phyloP scores from a whole-genome alignment of 345 rosid species.

The Populus ilicifolia region DNA sequence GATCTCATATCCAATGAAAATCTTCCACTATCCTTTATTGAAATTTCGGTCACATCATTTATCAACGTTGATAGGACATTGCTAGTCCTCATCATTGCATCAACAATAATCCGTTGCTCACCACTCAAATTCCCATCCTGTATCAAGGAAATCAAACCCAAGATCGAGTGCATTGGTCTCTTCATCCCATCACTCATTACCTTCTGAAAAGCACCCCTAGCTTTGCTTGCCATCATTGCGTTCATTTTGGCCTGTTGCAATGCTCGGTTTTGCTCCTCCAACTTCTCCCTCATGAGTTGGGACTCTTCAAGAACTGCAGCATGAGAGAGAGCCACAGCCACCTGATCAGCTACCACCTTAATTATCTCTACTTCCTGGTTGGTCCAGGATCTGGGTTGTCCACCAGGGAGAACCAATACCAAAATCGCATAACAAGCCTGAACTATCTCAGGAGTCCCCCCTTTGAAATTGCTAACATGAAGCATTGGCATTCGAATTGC shows the following conservation, averaged over 20 bases:
- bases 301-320: conserved; percentile 97
- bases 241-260: conserved; percentile 62
- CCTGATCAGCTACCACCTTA: conserved; percentile 95
- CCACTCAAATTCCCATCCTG: conserved; percentile 53
- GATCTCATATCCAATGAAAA: conserved; percentile 56
- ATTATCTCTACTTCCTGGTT: conserved; percentile 80
- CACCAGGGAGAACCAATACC: conserved; percentile 77
- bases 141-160: conserved; percentile 74
- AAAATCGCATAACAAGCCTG: conserved; percentile 72
- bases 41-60: conserved; percentile 78
- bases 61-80: conserved; percentile 72
- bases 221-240: conserved; percentile 86
- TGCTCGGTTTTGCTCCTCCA: conserved; percentile 80
- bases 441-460: conserved; percentile 77
- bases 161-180: conserved; percentile 82
- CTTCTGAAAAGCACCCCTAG: conserved; percentile 74
- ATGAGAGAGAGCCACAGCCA: conserved; percentile 93
- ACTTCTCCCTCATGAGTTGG: conserved; percentile 83
- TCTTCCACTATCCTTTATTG: conserved; percentile 58
- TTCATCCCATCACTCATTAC: conserved; percentile 93
- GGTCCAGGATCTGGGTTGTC: conserved; percentile 65
- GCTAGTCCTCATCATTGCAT: conserved; percentile 76
- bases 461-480: conserved; percentile 71
- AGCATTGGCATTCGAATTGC: conserved; percentile 98
- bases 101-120: conserved; percentile 64